These are phyloP conservation scores for Oryza punctata DNA, from an alignment of 176 grass and related monocot genomes.

Conservation along the genomic window DNA sequence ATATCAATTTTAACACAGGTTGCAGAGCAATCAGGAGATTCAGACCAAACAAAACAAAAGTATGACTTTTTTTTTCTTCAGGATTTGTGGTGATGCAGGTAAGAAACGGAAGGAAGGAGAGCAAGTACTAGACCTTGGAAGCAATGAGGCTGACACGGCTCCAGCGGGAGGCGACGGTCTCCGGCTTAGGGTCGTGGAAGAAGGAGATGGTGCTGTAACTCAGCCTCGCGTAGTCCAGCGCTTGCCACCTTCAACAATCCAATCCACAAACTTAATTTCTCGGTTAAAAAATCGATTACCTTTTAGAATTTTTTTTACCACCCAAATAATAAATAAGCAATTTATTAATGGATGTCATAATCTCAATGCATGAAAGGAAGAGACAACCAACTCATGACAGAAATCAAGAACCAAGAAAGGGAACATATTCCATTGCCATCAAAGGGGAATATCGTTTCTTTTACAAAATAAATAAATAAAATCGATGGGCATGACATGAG, in stretches of 20 bases:
- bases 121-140: conserved; percentile 37
- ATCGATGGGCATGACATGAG: too few relatives aligned
- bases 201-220: conserved; percentile 58
- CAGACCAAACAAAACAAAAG: neutral
- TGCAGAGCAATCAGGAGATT: neutral
- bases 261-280: neutral
- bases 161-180: conserved; percentile 50
- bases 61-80: neutral
- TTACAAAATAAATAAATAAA: too few relatives aligned
- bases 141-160: conserved; percentile 51
- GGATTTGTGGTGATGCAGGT: neutral
- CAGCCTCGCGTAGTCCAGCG: conserved; percentile 53
- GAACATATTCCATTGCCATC: too few relatives aligned
- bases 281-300: neutral
- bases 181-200: conserved; percentile 40
- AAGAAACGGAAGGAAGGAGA: neutral
- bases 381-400: too few relatives aligned
- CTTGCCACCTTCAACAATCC: conserved; percentile 48
- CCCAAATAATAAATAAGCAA: too few relatives aligned
- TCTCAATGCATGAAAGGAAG: too few relatives aligned
- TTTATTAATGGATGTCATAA: too few relatives aligned
- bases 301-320: too few relatives aligned
- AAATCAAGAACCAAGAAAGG: too few relatives aligned
- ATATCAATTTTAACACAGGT: neutral
- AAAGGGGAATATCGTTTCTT: too few relatives aligned